These are phyloP conservation scores for Euptelea pleiosperma DNA, from an alignment of 164 flowering plant species.

Conservation along the genomic window DNA sequence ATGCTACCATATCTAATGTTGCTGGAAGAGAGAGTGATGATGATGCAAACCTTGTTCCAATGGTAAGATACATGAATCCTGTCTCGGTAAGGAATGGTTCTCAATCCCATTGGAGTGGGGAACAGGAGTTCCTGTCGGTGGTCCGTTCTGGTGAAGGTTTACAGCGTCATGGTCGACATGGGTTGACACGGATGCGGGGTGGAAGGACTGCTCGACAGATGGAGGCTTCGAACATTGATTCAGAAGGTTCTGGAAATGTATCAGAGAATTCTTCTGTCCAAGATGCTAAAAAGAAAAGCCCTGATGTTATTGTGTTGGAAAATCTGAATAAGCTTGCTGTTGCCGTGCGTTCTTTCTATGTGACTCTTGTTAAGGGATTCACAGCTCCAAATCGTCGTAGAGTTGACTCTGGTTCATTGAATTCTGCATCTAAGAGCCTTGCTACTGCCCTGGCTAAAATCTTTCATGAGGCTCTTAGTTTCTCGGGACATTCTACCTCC, in stretches of 20 bases:
- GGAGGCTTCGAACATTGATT: constrained; percentile 62
- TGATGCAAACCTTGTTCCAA: constrained; percentile 46
- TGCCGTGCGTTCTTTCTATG: constrained; percentile 55
- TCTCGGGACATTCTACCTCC: constrained; percentile 51
- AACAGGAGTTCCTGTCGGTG: constrained; percentile 61
- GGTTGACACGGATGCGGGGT: constrained; percentile 62
- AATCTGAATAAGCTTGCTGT: constrained; percentile 62
- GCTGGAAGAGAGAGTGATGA: constrained; percentile 72
- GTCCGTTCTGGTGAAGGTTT: constrained; percentile 68
- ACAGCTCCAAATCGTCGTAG: constrained; percentile 78
- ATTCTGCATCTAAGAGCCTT: constrained; percentile 71
- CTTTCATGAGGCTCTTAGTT: constrained; percentile 70
- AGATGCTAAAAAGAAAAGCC: constrained; percentile 64
- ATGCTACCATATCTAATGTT: constrained; percentile 38
- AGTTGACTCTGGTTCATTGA: constrained; percentile 62
- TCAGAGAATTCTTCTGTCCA: constrained; percentile 43
- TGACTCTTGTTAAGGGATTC: constrained; percentile 72
- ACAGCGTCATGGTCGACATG: constrained; percentile 71
- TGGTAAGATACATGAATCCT: constrained; percentile 62
- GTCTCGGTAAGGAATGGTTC: constrained; percentile 52
- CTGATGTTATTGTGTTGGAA: constrained; percentile 58
- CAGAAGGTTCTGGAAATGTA: constrained; percentile 46
- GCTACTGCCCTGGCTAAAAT: constrained; percentile 70
- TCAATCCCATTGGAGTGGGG: constrained; percentile 60
- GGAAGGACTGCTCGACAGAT: constrained; percentile 64